These are phyloP conservation scores for Achlya hypogyna DNA, from an alignment of 352 stramenopile genomes.

Conservation along the genomic window DNA sequence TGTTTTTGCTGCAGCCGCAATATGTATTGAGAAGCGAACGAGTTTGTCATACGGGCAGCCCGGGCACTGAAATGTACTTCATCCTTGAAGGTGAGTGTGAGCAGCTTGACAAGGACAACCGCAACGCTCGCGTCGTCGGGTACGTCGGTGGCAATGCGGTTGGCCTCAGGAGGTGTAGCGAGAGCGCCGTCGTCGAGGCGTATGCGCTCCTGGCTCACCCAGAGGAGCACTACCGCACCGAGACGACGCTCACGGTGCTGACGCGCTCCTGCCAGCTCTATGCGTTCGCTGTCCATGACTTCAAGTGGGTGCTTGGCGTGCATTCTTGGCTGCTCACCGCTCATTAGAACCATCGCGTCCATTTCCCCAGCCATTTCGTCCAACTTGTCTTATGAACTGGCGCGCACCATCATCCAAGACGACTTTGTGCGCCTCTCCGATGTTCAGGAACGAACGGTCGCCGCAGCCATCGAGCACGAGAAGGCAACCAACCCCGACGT, in stretches of 20 bases:
- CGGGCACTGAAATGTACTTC: slow-evolving; percentile 76
- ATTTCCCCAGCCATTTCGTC: background rate
- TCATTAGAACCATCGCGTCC: background rate
- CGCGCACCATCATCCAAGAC: background rate
- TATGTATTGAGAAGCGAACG: slow-evolving; percentile 60
- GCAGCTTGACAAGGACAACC: slow-evolving; percentile 58
- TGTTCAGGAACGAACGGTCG: background rate
- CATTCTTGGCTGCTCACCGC: background rate
- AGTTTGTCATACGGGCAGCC: slow-evolving; percentile 58
- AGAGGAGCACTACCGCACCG: slow-evolving; percentile 64
- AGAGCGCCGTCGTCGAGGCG: slow-evolving; percentile 73
- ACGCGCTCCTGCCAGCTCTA: slow-evolving; percentile 66
- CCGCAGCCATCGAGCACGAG: slow-evolving; percentile 9
- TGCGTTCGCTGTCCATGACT: slow-evolving; percentile 69
- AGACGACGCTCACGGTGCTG: slow-evolving; percentile 61
- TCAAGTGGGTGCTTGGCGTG: slow-evolving; percentile 34
- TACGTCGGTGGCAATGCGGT: too few species aligned
- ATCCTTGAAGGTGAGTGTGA: slow-evolving; percentile 77
- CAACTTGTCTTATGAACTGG: background rate
- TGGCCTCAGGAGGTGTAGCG: slow-evolving; percentile 20
- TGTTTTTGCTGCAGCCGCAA: slow-evolving; percentile 72
- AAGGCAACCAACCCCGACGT: background rate
- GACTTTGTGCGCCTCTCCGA: background rate
- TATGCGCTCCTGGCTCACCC: slow-evolving; percentile 66
- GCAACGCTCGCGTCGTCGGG: slow-evolving; percentile 42